These are phyloP conservation scores for Ascochyta fabae DNA, from an alignment of 2,329 filamentous ascomycete genomes.

Conservation along the genomic window DNA sequence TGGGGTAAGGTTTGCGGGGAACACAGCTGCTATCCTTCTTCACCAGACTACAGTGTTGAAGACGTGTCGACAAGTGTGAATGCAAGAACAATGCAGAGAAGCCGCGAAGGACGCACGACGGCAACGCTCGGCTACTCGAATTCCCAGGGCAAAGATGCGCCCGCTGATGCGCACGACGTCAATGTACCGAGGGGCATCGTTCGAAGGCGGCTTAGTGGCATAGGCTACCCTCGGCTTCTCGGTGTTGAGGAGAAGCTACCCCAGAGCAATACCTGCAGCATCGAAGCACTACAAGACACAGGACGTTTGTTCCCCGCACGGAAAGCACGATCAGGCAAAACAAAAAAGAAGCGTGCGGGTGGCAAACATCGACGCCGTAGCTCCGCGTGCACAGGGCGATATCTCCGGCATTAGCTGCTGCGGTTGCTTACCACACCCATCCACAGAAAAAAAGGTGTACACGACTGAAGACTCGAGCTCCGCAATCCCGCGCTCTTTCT, in stretches of 20 bases:
- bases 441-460: constrained; percentile 10
- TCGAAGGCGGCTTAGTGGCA: constrained; percentile 28
- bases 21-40: constrained; percentile 22
- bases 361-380: constrained; percentile 22
- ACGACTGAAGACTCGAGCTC: neutral
- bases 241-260: constrained; percentile 17
- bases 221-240: constrained; percentile 43
- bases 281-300: neutral
- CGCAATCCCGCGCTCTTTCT: constrained; percentile 8
- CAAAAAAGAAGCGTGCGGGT: constrained; percentile 9
- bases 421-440: constrained; percentile 24
- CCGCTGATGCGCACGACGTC: constrained; percentile 24
- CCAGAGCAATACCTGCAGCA: neutral
- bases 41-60: constrained; percentile 18
- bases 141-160: constrained; percentile 24
- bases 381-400: constrained; percentile 22
- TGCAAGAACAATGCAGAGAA: constrained; percentile 11
- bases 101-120: constrained; percentile 30
- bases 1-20: constrained; percentile 32
- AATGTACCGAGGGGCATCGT: constrained; percentile 42
- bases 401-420: constrained; percentile 21
- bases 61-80: constrained; percentile 1
- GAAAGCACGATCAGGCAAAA: constrained; percentile 1
- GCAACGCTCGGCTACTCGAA: constrained; percentile 38
- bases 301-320: constrained; percentile 6